Conservation (phyloP, 176 grass and related monocot species). For the Sorghum bicolor region Sorghum_bicolor_NCBIv3 NC_012878.2:57418501-57419000, state of each 20-base stretch:
- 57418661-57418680: constrained; percentile 2
- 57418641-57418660: not conserved
- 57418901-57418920: not conserved
- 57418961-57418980: not conserved
- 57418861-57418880: constrained; percentile 54
- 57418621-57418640: not conserved
- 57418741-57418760: constrained; percentile 1
- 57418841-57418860: not conserved
- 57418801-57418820: not conserved
- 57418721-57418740: not conserved
- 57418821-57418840: not conserved
- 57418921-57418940: not conserved
- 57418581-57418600: not conserved
- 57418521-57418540: not conserved
- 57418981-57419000: not conserved
- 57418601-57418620: constrained; percentile 29
- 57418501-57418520: not conserved
- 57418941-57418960: too few species aligned
- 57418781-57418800: constrained; percentile 28
- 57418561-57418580: not conserved
- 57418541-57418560: not conserved
- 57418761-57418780: constrained; percentile 88
- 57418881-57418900: constrained; percentile 22
- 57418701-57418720: not conserved
- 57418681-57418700: not conserved